These are phyloP conservation scores for Dactylonectria macrodidyma DNA, from an alignment of 2,329 filamentous ascomycete species.

Conservation along the genomic window DNA sequence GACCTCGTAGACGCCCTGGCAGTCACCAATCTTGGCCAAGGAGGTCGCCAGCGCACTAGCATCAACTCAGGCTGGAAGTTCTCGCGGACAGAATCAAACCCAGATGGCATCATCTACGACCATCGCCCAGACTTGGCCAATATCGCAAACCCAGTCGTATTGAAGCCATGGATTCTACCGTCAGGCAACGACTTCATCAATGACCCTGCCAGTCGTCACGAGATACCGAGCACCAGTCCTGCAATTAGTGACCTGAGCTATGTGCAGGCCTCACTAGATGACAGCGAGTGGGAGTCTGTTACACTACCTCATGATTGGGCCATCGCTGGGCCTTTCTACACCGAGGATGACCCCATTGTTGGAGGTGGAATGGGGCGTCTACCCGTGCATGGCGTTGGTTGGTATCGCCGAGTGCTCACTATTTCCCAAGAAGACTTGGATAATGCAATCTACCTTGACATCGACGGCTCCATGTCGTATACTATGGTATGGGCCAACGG, in stretches of 20 bases:
- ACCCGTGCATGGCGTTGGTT: conserved; percentile 67
- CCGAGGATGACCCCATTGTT: conserved; percentile 51
- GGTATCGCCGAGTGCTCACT: conserved; percentile 63
- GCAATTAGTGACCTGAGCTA: conserved; percentile 51
- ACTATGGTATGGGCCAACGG: conserved; percentile 68
- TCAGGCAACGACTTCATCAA: conserved; percentile 58
- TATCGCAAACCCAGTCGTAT: conserved; percentile 30
- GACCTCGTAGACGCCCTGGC: not conserved
- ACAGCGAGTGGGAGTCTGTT: conserved; percentile 58
- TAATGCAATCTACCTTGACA: conserved; percentile 61
- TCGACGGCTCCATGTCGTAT: conserved; percentile 68
- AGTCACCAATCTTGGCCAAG: not conserved
- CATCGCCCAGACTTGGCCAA: conserved; percentile 38
- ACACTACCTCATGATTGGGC: conserved; percentile 66
- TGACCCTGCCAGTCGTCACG: conserved; percentile 46
- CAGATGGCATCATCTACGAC: conserved; percentile 53
- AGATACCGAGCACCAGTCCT: conserved; percentile 47
- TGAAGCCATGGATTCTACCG: conserved; percentile 60
- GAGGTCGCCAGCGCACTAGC: not conserved
- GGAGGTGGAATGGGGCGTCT: conserved; percentile 59
- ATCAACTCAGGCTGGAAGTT: not conserved
- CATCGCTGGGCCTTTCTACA: conserved; percentile 61
- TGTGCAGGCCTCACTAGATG: conserved; percentile 54
- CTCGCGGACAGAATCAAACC: conserved; percentile 41
- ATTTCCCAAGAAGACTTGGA: conserved; percentile 50